These are phyloP conservation scores for Annulohypoxylon nitens DNA, from an alignment of 495 filamentous ascomycete species.

Conservation along the genomic window DNA sequence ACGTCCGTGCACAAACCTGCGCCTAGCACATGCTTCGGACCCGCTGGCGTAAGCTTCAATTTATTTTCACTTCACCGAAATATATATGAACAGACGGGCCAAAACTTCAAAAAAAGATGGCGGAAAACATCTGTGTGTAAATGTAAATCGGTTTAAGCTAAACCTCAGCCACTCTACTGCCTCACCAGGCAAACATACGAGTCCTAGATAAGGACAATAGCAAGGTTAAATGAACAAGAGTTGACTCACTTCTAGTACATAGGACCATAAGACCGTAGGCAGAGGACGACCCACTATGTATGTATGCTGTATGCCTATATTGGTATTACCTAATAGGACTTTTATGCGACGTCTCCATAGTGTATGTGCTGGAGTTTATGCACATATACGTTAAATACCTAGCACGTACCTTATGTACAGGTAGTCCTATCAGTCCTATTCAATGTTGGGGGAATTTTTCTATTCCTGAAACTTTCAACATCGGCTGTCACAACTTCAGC, in stretches of 20 bases:
- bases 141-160: neutral
- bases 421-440: neutral
- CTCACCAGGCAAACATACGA: neutral
- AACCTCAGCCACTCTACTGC: conserved; percentile 4
- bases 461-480: neutral
- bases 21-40: no score
- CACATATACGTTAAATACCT: neutral
- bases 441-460: neutral
- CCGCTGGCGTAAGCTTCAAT: neutral
- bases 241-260: neutral
- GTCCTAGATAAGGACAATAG: neutral
- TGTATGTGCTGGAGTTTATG: neutral
- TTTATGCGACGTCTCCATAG: neutral
- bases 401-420: neutral
- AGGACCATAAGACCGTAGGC: no score
- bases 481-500: neutral
- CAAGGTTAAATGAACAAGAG: neutral
- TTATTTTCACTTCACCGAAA: neutral
- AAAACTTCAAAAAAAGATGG: neutral
- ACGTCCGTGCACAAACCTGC: no score
- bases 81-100: neutral
- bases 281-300: no score
- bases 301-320: neutral
- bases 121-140: neutral
- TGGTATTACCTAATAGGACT: neutral